Base-by-base conservation (phyloP, 345 rosid species). In the Eucalyptus polybractea region DNA sequence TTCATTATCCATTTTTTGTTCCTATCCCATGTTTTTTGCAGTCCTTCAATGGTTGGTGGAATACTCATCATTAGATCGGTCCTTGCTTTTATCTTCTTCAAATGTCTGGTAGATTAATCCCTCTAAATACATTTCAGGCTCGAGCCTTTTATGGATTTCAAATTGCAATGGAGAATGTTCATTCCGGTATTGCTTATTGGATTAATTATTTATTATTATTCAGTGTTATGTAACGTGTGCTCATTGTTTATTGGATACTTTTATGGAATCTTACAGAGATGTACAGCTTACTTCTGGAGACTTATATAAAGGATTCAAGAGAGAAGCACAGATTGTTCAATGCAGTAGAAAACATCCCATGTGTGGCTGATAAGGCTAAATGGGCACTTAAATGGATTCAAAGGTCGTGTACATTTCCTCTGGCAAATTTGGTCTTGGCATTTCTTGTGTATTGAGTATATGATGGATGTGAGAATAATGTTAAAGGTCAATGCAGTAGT, bases 201-300 rank as follows among this genome's bases (percentile, higher is more conserved):
- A 86, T 65, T 15, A 22, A 14, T 88, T 86, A 65, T 69, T 72
- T 86, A 91, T 33, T 51, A 45, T 49, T 50, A 37, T 7, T 72
- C 88, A 31, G 83, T 37, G 42, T 87, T 47, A 65, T 86, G 44
- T 51, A 12, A 53, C 6, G 83, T 56, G 86, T 42, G 15, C 88
- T 56, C 81, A 89, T 90, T 89, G 92, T 76, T 87, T 53, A 53
- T 33, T 40, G 80, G 24, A 33, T 88, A 53, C 87, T 81, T 85
- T 87, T 90, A 12, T 47, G 51, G 87, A 69, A 47, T 87, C 86
- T 45, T 50, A 89, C 91, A 96, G 99, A 97, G 92, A 97, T 96
- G 99, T 97, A 97, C 91, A 95, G 98, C 94, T 93, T 95, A 92
- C 99, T 97, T 85, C 92, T 97, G 92, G 99, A 97, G 95, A 96